Evolutionary conservation across 768 basidiomycete species (phyloP).

Genomic region (Leccinum variicolor): DNA sequence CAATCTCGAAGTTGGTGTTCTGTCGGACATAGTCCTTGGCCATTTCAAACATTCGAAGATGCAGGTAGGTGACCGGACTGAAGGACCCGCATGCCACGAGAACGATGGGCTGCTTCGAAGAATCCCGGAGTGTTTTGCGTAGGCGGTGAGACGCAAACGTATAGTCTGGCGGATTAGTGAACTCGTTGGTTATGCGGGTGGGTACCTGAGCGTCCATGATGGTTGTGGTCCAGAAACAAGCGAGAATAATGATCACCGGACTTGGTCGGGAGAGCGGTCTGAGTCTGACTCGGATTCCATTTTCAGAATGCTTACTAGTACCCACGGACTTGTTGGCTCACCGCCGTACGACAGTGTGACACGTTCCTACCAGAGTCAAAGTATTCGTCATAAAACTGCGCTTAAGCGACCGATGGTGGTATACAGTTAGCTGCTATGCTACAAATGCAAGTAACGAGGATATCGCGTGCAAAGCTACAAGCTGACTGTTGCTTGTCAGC

Average conservation of each 20-base stretch:
- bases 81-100: constrained; percentile 98
- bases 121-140: constrained; percentile 50
- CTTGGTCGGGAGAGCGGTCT: constrained; percentile 5
- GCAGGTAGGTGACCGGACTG: constrained; percentile 96
- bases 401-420: constrained; percentile 7
- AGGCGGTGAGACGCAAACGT: constrained; percentile 68
- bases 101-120: constrained; percentile 79
- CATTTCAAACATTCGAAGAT: constrained; percentile 99
- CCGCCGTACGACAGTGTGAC: neutral
- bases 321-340: constrained; percentile 16
- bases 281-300: neutral
- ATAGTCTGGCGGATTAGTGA: constrained; percentile 66
- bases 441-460: constrained; percentile 13
- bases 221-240: constrained; percentile 11
- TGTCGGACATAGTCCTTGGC: constrained; percentile 93
- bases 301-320: constrained; percentile 4
- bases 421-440: constrained; percentile 24
- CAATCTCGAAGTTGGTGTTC: constrained; percentile 89
- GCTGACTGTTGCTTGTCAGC: constrained; percentile 7
- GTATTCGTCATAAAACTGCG: neutral
- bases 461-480: constrained; percentile 2
- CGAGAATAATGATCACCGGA: constrained; percentile 2
- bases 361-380: neutral
- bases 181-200: constrained; percentile 28
- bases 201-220: constrained; percentile 26